Base-by-base conservation (phyloP, 352 stramenopile genomes). In the Thraustochytrium sp. region DNA sequence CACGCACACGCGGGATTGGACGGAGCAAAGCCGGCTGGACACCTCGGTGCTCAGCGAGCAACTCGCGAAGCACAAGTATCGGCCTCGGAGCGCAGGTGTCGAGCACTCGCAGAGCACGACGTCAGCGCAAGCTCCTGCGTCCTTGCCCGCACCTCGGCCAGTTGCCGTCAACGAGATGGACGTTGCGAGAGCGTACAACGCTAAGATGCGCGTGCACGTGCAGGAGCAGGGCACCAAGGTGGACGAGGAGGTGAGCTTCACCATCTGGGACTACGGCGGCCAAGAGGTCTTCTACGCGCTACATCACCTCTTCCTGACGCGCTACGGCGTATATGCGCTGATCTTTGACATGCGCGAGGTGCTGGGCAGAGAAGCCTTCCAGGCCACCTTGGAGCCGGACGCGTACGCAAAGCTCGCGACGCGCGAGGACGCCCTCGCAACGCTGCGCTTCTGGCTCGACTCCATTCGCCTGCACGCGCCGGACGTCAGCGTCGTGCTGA, bases 201-300 rank as follows among this genome's bases (percentile, higher is more conserved):
- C 51, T n/a, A 13, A 13, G 51, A 13, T 59, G 21, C 51, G 51
- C 11, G 26, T 59, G n/a, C 51, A n/a, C 26, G 51, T 59, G 16
- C n/a, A 37, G 51, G 51, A 59, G 51, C 11, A 59, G 26, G 51
- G 21, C 51, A 1, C 1, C 2, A 59, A 59, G 51, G 51, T 34
- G 51, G 51, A 59, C 21, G 51, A 59, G 26, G 55, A 82, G n/a
- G 36, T 75, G 2, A 82, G 49, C 55, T 82, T 82, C 34, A 51
- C 72, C 0, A 82, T 82, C 26, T 82, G 72, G 72, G 72, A 82
- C 55, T 73, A 73, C 3, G 72, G 72, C 34, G 72, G 72, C 4
- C 72, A 82, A 46, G 38, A 82, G 34, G 72, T 82, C n/a, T 82
- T 82, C 31, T 82, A 82, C 55, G 26, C 72, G 29, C 34, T 82